Conservation (phyloP, 2,329 filamentous ascomycete genomes). For the Paecilomyces niveus region DNA sequence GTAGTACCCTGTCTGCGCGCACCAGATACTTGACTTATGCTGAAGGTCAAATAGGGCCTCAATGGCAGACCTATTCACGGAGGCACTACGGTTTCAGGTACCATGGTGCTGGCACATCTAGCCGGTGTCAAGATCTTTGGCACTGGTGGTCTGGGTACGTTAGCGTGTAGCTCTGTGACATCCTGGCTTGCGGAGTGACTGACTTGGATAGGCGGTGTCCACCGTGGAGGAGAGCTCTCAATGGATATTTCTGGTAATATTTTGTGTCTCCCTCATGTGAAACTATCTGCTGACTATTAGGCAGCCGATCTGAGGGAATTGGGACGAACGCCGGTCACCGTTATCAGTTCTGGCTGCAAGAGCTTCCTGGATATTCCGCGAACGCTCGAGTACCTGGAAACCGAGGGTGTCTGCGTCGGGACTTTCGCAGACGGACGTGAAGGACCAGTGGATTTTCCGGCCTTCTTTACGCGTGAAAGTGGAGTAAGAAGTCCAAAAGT, state of each 20-base stretch:
- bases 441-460: constrained; percentile 74
- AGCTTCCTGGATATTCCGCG: constrained; percentile 88
- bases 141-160: constrained; percentile 71
- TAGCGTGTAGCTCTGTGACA: too few relatives aligned
- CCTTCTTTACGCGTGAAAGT: constrained; percentile 87
- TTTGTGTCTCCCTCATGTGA: not conserved
- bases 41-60: constrained; percentile 44
- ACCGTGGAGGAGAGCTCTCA: constrained; percentile 75
- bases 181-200: constrained; percentile 5
- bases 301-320: constrained; percentile 85
- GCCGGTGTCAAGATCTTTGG: constrained; percentile 91
- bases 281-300: not conserved
- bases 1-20: constrained; percentile 38
- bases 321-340: constrained; percentile 78
- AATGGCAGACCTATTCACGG: constrained; percentile 66
- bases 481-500: constrained; percentile 70
- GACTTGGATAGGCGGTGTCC: constrained; percentile 60
- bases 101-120: constrained; percentile 79
- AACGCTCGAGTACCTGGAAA: constrained; percentile 75
- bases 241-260: constrained; percentile 70
- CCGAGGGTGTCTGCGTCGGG: constrained; percentile 66
- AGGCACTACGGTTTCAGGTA: constrained; percentile 88
- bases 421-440: constrained; percentile 80
- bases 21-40: not conserved
- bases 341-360: constrained; percentile 87